Conservation (phyloP, 768 basidiomycete genomes). For the Tubosaeta sp. region DNA sequence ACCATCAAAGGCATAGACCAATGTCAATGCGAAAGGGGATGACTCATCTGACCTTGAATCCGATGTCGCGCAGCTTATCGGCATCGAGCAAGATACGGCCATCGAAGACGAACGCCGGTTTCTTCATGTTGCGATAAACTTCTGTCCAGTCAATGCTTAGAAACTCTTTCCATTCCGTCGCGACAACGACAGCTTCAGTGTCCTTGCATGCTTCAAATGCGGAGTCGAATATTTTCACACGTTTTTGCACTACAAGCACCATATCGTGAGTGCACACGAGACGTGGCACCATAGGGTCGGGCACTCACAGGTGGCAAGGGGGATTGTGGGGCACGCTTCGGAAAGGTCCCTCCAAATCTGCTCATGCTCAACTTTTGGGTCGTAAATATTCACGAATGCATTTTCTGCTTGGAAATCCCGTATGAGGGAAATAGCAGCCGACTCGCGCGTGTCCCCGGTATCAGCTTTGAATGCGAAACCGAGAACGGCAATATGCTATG, state of each 20-base stretch:
- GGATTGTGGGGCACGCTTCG: constrained; percentile 60
- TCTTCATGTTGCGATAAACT: constrained; percentile 86
- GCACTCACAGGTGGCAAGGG: constrained; percentile 65
- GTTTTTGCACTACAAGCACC: constrained; percentile 67
- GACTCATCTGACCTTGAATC: constrained; percentile 65
- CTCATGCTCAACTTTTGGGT: constrained; percentile 78
- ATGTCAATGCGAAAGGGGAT: not conserved
- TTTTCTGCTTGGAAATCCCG: constrained; percentile 90
- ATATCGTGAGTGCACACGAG: not conserved
- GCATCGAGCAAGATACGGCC: constrained; percentile 85
- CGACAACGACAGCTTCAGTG: constrained; percentile 91
- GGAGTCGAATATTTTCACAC: constrained; percentile 71
- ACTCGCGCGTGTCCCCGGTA: constrained; percentile 98
- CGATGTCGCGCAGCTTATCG: constrained; percentile 74
- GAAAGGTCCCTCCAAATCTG: constrained; percentile 86
- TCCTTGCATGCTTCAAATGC: constrained; percentile 86
- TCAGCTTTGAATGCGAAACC: constrained; percentile 99
- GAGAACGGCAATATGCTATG: constrained; percentile 86
- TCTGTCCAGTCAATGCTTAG: constrained; percentile 83
- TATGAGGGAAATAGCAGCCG: constrained; percentile 90
- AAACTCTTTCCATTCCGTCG: constrained; percentile 99
- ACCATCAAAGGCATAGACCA: constrained; percentile 1
- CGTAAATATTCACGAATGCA: constrained; percentile 84
- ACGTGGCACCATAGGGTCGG: not conserved
- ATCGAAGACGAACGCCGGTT: constrained; percentile 98